phyloP scores from a whole-genome alignment of 352 stramenopile species.

The Phytopythium chamaehyphon region DNA sequence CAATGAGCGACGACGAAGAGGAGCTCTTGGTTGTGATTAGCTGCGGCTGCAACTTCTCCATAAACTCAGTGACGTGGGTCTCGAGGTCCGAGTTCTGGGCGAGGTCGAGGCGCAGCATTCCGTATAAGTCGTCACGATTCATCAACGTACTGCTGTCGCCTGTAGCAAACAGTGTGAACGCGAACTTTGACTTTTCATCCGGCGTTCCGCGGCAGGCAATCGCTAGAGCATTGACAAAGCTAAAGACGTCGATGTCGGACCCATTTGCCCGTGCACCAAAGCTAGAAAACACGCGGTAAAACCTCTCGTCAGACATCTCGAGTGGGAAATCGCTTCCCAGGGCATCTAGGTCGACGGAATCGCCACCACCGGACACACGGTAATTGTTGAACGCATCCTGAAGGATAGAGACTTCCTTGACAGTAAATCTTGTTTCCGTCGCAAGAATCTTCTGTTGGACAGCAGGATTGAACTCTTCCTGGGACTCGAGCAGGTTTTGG shows the following conservation, averaged over 20 bases:
- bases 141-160: slow-evolving; percentile 42
- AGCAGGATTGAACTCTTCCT: slow-evolving; percentile 86
- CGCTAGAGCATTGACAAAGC: slow-evolving; percentile 78
- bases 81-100: slow-evolving; percentile 74
- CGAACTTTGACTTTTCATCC: slow-evolving; percentile 75
- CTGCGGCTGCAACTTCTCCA: slow-evolving; percentile 51
- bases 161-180: slow-evolving; percentile 77
- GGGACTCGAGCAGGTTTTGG: slow-evolving; percentile 72
- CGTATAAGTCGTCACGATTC: slow-evolving; percentile 78
- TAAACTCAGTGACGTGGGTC: slow-evolving; percentile 53
- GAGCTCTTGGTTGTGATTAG: slow-evolving; percentile 47
- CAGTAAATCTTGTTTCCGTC: slow-evolving; percentile 75
- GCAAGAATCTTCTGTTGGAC: slow-evolving; percentile 87
- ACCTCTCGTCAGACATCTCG: slow-evolving; percentile 81
- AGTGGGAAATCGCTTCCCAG: slow-evolving; percentile 77
- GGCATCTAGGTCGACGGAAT: slow-evolving; percentile 72
- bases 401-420: slow-evolving; percentile 73
- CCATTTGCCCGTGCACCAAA: slow-evolving; percentile 80
- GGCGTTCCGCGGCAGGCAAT: slow-evolving; percentile 67
- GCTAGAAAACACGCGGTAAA: slow-evolving; percentile 69
- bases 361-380: slow-evolving; percentile 54
- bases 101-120: slow-evolving; percentile 79
- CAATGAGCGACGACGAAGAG: slow-evolving; percentile 45
- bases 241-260: slow-evolving; percentile 82
- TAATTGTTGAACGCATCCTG: slow-evolving; percentile 87